These are phyloP conservation scores for Monilinia laxa DNA, from an alignment of 2,329 filamentous ascomycete genomes.

Conservation along the genomic window DNA sequence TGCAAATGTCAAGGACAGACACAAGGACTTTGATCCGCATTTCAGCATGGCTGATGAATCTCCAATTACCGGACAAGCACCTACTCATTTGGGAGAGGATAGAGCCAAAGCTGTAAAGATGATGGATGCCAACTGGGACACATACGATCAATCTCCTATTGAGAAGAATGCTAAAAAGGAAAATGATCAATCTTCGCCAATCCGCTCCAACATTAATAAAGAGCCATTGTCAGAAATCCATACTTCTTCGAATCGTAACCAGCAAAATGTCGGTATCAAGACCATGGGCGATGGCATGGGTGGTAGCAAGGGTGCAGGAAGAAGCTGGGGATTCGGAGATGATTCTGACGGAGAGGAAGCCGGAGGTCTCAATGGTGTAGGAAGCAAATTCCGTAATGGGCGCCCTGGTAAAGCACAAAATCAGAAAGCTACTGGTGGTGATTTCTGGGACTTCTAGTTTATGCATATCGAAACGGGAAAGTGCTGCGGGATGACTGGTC, in stretches of 20 bases:
- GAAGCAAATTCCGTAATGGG: slow-evolving; percentile 32
- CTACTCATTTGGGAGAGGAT: slow-evolving; percentile 53
- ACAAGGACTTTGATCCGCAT: slow-evolving; percentile 74
- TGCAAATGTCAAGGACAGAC: slow-evolving; percentile 70
- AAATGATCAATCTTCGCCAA: slow-evolving; percentile 30
- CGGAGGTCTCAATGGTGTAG: slow-evolving; percentile 29
- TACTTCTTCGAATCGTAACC: slow-evolving; percentile 30
- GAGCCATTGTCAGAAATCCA: slow-evolving; percentile 24
- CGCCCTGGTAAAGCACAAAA: slow-evolving; percentile 35
- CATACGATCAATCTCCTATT: slow-evolving; percentile 56
- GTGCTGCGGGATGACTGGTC: not conserved
- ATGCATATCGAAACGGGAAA: not conserved
- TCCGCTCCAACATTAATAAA: not conserved
- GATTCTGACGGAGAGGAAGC: slow-evolving; percentile 47
- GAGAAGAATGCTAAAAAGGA: slow-evolving; percentile 41
- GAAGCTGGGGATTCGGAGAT: slow-evolving; percentile 58
- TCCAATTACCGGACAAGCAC: slow-evolving; percentile 47
- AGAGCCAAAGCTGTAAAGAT: slow-evolving; percentile 69
- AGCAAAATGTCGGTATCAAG: slow-evolving; percentile 34
- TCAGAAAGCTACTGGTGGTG: slow-evolving; percentile 38
- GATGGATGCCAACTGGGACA: slow-evolving; percentile 65
- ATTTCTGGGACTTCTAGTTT: slow-evolving; percentile 43
- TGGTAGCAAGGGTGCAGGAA: slow-evolving; percentile 44
- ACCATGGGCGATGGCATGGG: slow-evolving; percentile 58
- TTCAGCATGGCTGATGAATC: slow-evolving; percentile 73